Evolutionary conservation across 257 asterid species (phyloP), one percentile per base, ranked within the genome.

Genomic region (Nyctanthes arbortristis): DNA sequence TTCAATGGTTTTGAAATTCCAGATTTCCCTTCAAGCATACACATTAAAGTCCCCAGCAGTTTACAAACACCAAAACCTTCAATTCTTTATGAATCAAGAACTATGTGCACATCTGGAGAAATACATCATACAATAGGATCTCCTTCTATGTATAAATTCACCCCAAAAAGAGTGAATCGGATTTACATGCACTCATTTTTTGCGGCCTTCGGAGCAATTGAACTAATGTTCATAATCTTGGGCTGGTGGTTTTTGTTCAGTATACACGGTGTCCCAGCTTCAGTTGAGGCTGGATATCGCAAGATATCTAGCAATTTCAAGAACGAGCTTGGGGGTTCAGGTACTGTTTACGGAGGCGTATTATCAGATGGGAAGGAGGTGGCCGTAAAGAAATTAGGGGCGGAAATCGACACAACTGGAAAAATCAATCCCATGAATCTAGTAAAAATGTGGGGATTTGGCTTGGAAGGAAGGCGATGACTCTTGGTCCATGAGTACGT

Each of bases 371-470:
- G 73, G 0, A 64, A 83, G 13, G 72, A 58, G 16, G 88, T 84
- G 49, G 87, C 90, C 0, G 88, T 82, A 63, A 87, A 84, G 81
- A 75, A 82, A 40, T 60, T 87, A 4, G 81, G 84, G 2, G 88
- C 94, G 0, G 91, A 87, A 65, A 84, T 87, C 27, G 67, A 78
- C 16, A 74, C 74, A 1, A 72, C 83, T 2, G 87, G 86, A 18
- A 77, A 68, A 63, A 87, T 85, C 57, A 82, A 87, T 64, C 94
- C 85, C 75, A 87, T 81, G 76, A 83, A 87, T 65, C n/a, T n/a
- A n/a, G n/a, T n/a, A n/a, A n/a, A n/a, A n/a, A n/a, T n/a, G n/a
- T n/a, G n/a, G n/a, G n/a, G 94, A 6, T 87, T 75, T 32, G 79
- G 91, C 61, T 75, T 66, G 0, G 87, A 82, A 11, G 71, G 73